phyloP scores from a whole-genome alignment of 78 protist genomes.

The Bodo saltans region DNA sequence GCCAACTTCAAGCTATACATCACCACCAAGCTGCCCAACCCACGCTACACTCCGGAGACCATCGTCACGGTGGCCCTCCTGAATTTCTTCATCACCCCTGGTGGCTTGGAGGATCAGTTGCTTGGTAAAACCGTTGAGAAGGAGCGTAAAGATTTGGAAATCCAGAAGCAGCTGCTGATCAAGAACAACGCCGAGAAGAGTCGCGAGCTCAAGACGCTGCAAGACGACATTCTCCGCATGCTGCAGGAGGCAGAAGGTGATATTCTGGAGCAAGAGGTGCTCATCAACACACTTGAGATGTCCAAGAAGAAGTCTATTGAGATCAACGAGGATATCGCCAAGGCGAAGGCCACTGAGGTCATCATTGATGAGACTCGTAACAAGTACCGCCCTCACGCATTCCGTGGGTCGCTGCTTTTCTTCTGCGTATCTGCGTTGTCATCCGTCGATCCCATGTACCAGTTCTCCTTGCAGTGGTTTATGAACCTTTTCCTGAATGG shows the following conservation, averaged over 20 bases:
- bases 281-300: slow-evolving; percentile 67
- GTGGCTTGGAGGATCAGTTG: slow-evolving; percentile 78
- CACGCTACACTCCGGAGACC: slow-evolving; percentile 77
- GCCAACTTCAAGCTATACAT: slow-evolving; percentile 65
- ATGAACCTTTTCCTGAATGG: slow-evolving; percentile 46
- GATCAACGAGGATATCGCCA: slow-evolving; percentile 52
- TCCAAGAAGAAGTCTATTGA: slow-evolving; percentile 61
- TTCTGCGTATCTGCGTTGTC: slow-evolving; percentile 75
- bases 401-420: slow-evolving; percentile 59
- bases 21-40: slow-evolving; percentile 84
- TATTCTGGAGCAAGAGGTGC: slow-evolving; percentile 76
- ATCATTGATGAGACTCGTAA: slow-evolving; percentile 66
- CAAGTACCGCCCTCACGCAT: slow-evolving; percentile 59
- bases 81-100: slow-evolving; percentile 71
- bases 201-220: slow-evolving; percentile 57
- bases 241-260: slow-evolving; percentile 51
- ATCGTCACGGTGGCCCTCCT: slow-evolving; percentile 67
- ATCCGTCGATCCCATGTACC: slow-evolving; percentile 87
- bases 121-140: slow-evolving; percentile 61
- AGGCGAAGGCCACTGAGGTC: slow-evolving; percentile 61
- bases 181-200: slow-evolving; percentile 48
- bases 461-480: slow-evolving; percentile 84
- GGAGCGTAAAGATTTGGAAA: slow-evolving; percentile 76
- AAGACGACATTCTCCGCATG: slow-evolving; percentile 66
- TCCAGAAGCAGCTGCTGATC: slow-evolving; percentile 54